Evolutionary conservation across 1,284 basidiomycete genomes (phyloP).

Genomic region (Leccinum pachyderme): DNA sequence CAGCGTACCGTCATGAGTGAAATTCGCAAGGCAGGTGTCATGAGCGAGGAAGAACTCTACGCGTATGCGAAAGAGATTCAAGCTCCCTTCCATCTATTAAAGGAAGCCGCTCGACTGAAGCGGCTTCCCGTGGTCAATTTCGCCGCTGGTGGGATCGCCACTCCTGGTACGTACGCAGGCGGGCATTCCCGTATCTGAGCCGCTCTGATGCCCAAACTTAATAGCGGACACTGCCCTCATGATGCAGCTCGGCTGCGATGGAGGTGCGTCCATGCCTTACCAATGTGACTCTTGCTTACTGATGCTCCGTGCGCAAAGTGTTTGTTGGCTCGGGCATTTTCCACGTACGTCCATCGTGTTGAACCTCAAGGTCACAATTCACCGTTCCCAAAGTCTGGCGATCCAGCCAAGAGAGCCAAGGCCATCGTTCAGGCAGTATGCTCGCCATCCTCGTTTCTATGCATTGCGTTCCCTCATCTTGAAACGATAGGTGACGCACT

Average conservation of each 20-base stretch:
- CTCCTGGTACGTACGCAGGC: conserved; percentile 63
- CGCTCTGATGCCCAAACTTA: neutral
- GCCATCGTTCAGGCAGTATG: conserved; percentile 96
- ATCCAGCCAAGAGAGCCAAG: conserved; percentile 90
- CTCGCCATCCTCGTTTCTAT: conserved; percentile 8
- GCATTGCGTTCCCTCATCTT: conserved; percentile 6
- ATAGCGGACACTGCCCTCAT: conserved; percentile 94
- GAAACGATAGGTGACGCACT: conserved; percentile 77
- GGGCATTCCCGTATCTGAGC: neutral
- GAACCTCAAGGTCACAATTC: conserved; percentile 4
- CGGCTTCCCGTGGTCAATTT: conserved; percentile 93
- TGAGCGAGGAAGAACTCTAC: conserved; percentile 96
- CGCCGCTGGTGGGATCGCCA: conserved; percentile 96
- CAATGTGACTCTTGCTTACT: conserved; percentile 7
- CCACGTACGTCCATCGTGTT: conserved; percentile 54
- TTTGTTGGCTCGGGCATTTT: conserved; percentile 96
- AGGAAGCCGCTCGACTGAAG: conserved; percentile 94
- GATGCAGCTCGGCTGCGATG: conserved; percentile 99
- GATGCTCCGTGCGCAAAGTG: conserved; percentile 45
- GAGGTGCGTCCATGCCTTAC: conserved; percentile 58
- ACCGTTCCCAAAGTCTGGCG: conserved; percentile 65
- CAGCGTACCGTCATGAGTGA: conserved; percentile 81
- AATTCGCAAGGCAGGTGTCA: conserved; percentile 82
- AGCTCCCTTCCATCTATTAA: conserved; percentile 96
- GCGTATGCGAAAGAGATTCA: conserved; percentile 91